Conservation (phyloP, 768 basidiomycete species). For the Leccinum truebloodii region DNA sequence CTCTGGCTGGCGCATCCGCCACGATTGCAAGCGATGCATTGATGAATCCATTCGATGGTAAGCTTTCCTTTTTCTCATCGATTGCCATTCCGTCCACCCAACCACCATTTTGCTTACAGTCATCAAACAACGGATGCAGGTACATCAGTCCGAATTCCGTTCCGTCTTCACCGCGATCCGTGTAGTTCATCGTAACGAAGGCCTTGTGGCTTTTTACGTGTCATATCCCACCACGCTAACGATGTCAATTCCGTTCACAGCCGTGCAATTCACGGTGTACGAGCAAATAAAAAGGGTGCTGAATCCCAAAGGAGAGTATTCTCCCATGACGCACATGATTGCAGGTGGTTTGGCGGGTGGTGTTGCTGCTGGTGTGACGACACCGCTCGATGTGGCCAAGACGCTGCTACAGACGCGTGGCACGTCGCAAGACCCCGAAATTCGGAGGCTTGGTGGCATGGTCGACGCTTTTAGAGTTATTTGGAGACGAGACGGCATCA, state of each 20-base stretch:
- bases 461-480: conserved; percentile 86
- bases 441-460: conserved; percentile 84
- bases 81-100: conserved; percentile 11
- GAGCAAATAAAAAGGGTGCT: conserved; percentile 85
- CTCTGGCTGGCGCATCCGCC: conserved; percentile 90
- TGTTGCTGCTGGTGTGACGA: conserved; percentile 93
- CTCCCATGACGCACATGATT: conserved; percentile 88
- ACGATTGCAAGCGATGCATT: conserved; percentile 95
- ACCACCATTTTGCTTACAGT: conserved; percentile 51
- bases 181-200: conserved; percentile 83
- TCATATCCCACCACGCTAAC: conserved; percentile 98
- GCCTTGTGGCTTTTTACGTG: conserved; percentile 90
- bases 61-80: conserved; percentile 26
- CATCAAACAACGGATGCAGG: conserved; percentile 99
- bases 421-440: conserved; percentile 80
- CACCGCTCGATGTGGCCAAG: conserved; percentile 96
- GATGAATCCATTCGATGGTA: conserved; percentile 99
- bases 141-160: conserved; percentile 90
- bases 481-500: conserved; percentile 79
- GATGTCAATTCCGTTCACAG: conserved; percentile 97
- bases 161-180: conserved; percentile 85
- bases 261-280: conserved; percentile 96
- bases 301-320: conserved; percentile 87
- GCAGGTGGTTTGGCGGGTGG: conserved; percentile 93
- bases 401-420: conserved; percentile 96